Percentiles rank a stretch among this genome's conserved stretches.
These are phyloP conservation scores for Phyllostachys edulis DNA, from an alignment of 176 grass and related monocot genomes.

Conservation along the genomic window DNA sequence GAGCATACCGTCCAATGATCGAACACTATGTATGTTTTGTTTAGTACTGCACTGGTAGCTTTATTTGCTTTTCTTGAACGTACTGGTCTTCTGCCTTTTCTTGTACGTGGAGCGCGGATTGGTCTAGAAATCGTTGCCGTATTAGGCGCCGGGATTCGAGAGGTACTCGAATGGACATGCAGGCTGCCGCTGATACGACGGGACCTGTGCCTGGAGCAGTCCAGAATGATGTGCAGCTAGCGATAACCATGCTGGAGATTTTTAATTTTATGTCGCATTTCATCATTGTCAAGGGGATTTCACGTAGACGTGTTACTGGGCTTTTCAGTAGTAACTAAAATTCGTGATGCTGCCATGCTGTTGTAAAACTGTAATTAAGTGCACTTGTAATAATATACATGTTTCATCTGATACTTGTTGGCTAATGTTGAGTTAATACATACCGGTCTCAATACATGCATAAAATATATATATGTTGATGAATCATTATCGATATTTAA, in stretches of 20 bases:
- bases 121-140: not conserved
- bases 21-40: not conserved
- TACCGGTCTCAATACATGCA: not conserved
- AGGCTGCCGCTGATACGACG: not conserved
- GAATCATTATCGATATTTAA: too few relatives aligned
- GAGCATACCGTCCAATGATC: not conserved
- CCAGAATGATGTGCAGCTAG: not conserved
- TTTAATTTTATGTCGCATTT: not conserved
- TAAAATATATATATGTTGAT: conserved; percentile 17
- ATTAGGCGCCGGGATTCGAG: not conserved
- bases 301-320: not conserved
- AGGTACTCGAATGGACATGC: not conserved
- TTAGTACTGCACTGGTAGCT: not conserved
- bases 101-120: not conserved
- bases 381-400: not conserved
- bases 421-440: not conserved
- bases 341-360: not conserved
- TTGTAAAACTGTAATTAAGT: not conserved
- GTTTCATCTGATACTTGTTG: not conserved
- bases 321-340: not conserved
- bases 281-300: not conserved
- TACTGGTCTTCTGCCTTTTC: not conserved
- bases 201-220: not conserved
- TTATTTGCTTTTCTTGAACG: not conserved
- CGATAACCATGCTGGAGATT: not conserved